Conservation (phyloP, 352 stramenopile species). For the Peronospora farinosa region DNA sequence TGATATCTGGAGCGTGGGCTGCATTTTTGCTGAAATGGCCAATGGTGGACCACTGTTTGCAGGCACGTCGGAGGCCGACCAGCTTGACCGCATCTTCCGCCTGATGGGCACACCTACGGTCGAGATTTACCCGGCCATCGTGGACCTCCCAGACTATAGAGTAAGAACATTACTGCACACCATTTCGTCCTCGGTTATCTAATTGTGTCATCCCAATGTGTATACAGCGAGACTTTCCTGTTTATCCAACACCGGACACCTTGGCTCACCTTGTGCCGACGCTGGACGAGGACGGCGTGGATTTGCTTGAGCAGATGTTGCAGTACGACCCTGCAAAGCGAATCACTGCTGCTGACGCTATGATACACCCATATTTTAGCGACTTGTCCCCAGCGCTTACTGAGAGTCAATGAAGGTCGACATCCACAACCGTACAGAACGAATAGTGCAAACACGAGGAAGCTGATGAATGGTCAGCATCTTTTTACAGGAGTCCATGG, state of each 20-base stretch:
- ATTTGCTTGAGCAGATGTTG: slow-evolving; percentile 89
- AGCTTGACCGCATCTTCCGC: slow-evolving; percentile 97
- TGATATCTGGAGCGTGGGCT: slow-evolving; percentile 98
- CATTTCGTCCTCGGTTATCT: neutral
- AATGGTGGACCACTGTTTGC: slow-evolving; percentile 92
- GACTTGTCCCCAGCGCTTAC: slow-evolving; percentile 78
- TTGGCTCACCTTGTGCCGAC: slow-evolving; percentile 89
- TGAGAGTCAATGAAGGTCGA: slow-evolving; percentile 39
- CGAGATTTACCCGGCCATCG: slow-evolving; percentile 93
- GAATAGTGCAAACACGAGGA: slow-evolving; percentile 12
- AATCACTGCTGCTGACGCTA: slow-evolving; percentile 91
- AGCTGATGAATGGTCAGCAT: slow-evolving; percentile 12
- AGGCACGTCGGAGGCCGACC: slow-evolving; percentile 94
- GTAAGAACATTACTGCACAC: slow-evolving; percentile 31
- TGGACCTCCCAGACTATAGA: slow-evolving; percentile 95
- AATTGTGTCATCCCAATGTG: slow-evolving; percentile 6
- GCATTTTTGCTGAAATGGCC: slow-evolving; percentile 97
- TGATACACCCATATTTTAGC: slow-evolving; percentile 97
- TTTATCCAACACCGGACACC: slow-evolving; percentile 85
- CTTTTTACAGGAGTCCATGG: slow-evolving; percentile 17
- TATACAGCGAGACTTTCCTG: slow-evolving; percentile 84
- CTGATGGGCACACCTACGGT: slow-evolving; percentile 92
- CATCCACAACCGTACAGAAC: slow-evolving; percentile 13
- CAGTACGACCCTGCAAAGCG: slow-evolving; percentile 86
- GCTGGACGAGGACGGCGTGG: slow-evolving; percentile 85